Evolutionary conservation across 2,329 filamentous ascomycete genomes (phyloP), one percentile per base, ranked within the genome.

Genomic region (Ceratocystis variospora): DNA sequence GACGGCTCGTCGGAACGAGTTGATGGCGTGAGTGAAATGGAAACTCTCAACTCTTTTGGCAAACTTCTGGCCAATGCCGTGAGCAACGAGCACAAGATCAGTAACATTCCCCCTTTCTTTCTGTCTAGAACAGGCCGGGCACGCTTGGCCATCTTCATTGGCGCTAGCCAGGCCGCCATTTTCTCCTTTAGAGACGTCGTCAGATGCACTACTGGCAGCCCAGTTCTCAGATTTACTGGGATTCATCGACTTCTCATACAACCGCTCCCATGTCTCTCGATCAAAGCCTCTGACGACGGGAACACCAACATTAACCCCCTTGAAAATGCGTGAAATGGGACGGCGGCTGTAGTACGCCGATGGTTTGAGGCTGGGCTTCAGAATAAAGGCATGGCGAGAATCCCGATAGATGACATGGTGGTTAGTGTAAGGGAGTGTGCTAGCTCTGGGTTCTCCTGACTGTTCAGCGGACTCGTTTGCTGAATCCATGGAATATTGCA

Each of bases 21-120:
- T 97, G 73, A 97, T 93, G 4, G 91, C 89, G 74, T 97, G 93
- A 0, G 94, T 99, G 72, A 99, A 99, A 74, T 97, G 90, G 71
- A 92, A 99, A 71, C 90, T 96, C 75, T 97, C 93, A 68, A 97
- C 90, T 12, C 92, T 82, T 73, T 99, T 91, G 0, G 92, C 95
- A 62, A 97, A 81, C 74, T 99, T 97, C 74, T 99, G 94, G 0
- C 94, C 94, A 69, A 99, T 97, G 1, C 94, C 94, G 72, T 99
- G 94, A 55, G 94, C 89, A 8, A 97, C 90, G 3, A 99, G 80
- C 1, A 97, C 83, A 6, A 99, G 79, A 72, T 99, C 94, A 0
- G 88, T 93, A 4, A 96, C 89, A 68, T 86, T 84, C 1, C 85
- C 85, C 33, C 80, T 79, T 53, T 83, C 79, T 73, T 85, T 81